Evolutionary conservation across 805 yeast species (phyloP), one percentile per base, ranked within the genome.

Genomic region (Lipomyces orientalis): DNA sequence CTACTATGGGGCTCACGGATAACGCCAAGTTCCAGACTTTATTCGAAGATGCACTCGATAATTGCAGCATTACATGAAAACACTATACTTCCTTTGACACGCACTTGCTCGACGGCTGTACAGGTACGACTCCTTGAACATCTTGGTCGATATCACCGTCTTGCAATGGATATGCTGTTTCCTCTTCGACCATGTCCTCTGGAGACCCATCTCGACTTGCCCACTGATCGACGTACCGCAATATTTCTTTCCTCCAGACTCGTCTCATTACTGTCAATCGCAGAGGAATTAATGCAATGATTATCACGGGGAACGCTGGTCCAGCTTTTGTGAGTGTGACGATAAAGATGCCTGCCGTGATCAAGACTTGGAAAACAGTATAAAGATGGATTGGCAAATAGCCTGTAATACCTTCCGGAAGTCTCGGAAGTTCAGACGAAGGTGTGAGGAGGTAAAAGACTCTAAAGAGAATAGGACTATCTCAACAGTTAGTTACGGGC

Each of bases 401-500:
- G 16, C 55, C 31, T 14, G 29, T 22, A 25, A 52, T 31, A 4
- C 55, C 55, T 31, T 31, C 34, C 16, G 55, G 55, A 25, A 52
- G 33, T 16, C 22, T 14, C 34, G 55, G 55, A 31, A 52, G 55
- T 31, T 52, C 55, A 31, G 34, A 25, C 6, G 55, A 16, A 4
- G 55, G 55, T 8, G 55, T 52, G 14, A 52, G 34, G 12, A 52
- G 55, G 4, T 52, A 9, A 25, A 25, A 25, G 6, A 52, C n/a
- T 31, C 55, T 52, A 52, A 25, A 31, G 6, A 52, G 55, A 25
- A 52, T 52, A 16, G 55, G 34, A 43, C 49, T 43, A 43, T 43
- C 16, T 43, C 49, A 43, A 16, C n/a, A n/a, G 49, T 43, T 19
- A 43, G 49, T 19, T 43, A 37, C 16, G 12, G 12, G 6, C 4